These are phyloP conservation scores for Abelmoschus esculentus DNA, from an alignment of 345 rosid species.

Conservation along the genomic window DNA sequence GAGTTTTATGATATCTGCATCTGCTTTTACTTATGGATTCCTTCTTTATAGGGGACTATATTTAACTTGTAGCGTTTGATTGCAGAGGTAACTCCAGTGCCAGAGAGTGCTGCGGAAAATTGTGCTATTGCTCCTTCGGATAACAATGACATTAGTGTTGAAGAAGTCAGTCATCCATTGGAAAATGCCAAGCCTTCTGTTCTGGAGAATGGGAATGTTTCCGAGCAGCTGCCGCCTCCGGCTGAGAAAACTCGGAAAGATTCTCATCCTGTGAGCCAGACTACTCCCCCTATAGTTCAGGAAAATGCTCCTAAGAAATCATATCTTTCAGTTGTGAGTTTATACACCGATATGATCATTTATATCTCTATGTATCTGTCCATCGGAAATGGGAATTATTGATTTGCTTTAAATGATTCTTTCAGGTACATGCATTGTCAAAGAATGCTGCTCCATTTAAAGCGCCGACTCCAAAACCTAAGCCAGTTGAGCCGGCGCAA, in stretches of 20 bases:
- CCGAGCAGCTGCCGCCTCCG: slow-evolving; percentile 11
- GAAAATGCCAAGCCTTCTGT: slow-evolving; percentile 25
- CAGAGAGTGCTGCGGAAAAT: slow-evolving; percentile 9
- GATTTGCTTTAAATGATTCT: neutral
- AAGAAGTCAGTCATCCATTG: slow-evolving; percentile 18
- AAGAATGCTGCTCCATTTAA: slow-evolving; percentile 34
- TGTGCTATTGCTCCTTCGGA: slow-evolving; percentile 2
- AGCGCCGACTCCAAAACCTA: slow-evolving; percentile 25
- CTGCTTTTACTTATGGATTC: neutral
- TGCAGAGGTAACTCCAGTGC: slow-evolving; percentile 29
- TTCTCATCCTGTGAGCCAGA: slow-evolving; percentile 13
- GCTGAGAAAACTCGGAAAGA: slow-evolving; percentile 6
- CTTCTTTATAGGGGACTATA: neutral
- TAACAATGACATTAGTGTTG: slow-evolving; percentile 7
- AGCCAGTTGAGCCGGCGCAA: slow-evolving; percentile 22
- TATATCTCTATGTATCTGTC: neutral
- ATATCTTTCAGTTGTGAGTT: slow-evolving; percentile 54
- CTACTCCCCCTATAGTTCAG: slow-evolving; percentile 19
- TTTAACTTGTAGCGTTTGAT: neutral
- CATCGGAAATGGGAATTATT: neutral
- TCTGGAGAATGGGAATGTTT: slow-evolving; percentile 22
- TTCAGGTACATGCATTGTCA: slow-evolving; percentile 41
- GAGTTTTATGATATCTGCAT: neutral
- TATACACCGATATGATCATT: neutral
- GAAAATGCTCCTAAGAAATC: slow-evolving; percentile 46